Percentiles rank a stretch among this genome's conserved stretches.
Conservation (phyloP, 1,284 basidiomycete genomes). For the Phlebopus sp. region DNA sequence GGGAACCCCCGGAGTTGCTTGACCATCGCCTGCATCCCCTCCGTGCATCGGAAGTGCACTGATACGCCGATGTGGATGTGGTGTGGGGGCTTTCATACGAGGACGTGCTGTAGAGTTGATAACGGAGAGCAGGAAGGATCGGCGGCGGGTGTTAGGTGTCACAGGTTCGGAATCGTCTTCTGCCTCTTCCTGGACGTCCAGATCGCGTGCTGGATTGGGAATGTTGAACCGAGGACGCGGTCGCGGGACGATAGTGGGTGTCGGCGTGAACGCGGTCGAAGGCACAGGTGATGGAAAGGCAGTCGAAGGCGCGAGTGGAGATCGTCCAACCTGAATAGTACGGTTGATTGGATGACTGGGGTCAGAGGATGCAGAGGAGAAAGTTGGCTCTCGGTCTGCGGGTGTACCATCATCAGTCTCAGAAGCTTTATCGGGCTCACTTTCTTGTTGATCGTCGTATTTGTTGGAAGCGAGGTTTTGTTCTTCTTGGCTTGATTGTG, state of each 20-base stretch:
- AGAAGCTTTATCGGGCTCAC: constrained; percentile 20
- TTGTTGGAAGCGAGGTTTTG: constrained; percentile 1
- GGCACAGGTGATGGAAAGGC: constrained; percentile 44
- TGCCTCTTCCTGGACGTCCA: constrained; percentile 26
- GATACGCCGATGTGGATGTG: constrained; percentile 50
- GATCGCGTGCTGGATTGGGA: constrained; percentile 38
- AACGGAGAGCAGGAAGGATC: constrained; percentile 73
- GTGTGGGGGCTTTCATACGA: constrained; percentile 60
- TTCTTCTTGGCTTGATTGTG: constrained; percentile 16
- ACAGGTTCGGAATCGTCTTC: constrained; percentile 36
- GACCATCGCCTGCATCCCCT: constrained; percentile 16
- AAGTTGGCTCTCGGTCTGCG: constrained; percentile 56
- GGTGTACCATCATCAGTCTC: constrained; percentile 21
- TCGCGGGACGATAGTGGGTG: constrained; percentile 56
- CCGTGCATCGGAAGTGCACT: constrained; percentile 20
- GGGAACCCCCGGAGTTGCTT: constrained; percentile 22
- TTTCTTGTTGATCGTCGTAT: constrained; percentile 17
- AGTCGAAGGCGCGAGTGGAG: constrained; percentile 24
- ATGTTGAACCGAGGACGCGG: constrained; percentile 58
- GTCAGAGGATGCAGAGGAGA: constrained; percentile 54
- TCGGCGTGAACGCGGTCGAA: constrained; percentile 59
- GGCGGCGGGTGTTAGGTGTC: constrained; percentile 66
- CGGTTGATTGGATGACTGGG: constrained; percentile 27
- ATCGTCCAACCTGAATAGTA: constrained; percentile 23
- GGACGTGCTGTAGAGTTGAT: constrained; percentile 78